Conservation (phyloP, 2,329 filamentous ascomycete genomes). For the Trichoderma atroviride region DNA sequence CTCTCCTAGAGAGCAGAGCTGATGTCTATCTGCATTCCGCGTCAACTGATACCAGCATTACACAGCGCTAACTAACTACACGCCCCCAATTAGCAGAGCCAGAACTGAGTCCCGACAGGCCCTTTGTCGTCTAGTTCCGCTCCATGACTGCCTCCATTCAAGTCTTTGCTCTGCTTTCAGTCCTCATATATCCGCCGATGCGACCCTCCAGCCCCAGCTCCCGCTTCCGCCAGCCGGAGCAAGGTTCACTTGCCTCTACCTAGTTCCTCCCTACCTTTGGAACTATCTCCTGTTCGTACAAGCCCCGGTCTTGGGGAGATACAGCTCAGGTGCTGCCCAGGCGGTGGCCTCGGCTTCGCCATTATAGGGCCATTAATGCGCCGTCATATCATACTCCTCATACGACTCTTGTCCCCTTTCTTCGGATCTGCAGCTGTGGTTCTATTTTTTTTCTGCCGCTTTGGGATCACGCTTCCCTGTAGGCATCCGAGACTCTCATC, state of each 20-base stretch:
- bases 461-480: not conserved
- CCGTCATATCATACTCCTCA: not conserved
- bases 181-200: not conserved
- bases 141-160: not conserved
- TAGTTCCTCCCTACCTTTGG: not conserved
- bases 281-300: not conserved
- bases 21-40: not conserved
- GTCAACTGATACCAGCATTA: not conserved
- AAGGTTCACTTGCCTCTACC: not conserved
- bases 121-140: not conserved
- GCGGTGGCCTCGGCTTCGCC: not conserved
- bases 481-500: not conserved
- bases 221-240: conserved; percentile 19
- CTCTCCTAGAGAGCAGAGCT: not conserved
- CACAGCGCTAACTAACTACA: not conserved
- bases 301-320: not conserved
- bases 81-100: not conserved
- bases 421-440: not conserved
- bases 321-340: not conserved
- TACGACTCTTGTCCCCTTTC: not conserved
- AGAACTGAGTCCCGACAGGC: not conserved
- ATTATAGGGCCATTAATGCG: not conserved
- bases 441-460: not conserved
- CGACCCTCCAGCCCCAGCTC: not conserved
- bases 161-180: not conserved